These are phyloP conservation scores for Populus hybrid DNA, from an alignment of 441 rosid species.

Conservation along the genomic window DNA sequence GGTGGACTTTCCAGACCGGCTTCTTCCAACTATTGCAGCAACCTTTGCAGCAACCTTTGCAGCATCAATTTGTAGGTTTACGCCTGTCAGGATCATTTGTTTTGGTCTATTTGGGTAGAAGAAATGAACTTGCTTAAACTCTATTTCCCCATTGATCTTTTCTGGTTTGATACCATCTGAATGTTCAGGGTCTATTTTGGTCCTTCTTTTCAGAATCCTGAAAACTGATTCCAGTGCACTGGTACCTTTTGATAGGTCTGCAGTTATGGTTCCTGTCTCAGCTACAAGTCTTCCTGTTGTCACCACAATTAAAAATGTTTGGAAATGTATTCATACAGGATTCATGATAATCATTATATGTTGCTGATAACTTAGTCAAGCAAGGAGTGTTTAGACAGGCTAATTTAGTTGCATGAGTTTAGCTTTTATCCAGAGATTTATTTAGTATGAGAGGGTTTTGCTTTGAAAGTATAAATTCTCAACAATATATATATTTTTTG, in stretches of 20 bases:
- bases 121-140: conserved; percentile 17
- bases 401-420: too few relatives aligned
- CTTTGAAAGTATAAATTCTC: too few relatives aligned
- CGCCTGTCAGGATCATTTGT: conserved; percentile 14
- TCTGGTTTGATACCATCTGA: conserved; percentile 6
- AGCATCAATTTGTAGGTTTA: conserved; percentile 14
- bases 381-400: too few relatives aligned
- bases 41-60: conserved; percentile 16
- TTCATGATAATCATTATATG: too few relatives aligned
- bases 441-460: too few relatives aligned
- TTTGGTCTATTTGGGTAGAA: conserved; percentile 21
- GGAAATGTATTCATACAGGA: neutral
- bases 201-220: too few relatives aligned
- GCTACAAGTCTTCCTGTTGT: conserved; percentile 20
- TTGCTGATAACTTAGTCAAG: too few relatives aligned
- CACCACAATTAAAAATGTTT: conserved; percentile 20
- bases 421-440: too few relatives aligned
- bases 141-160: conserved; percentile 17
- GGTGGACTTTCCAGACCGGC: conserved; percentile 34
- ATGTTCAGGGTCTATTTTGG: conserved; percentile 18
- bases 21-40: conserved; percentile 24
- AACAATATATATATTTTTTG: too few relatives aligned
- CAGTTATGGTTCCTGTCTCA: conserved; percentile 26
- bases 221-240: too few relatives aligned
- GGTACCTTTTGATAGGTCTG: conserved; percentile 27